phyloP scores from a whole-genome alignment of 1,284 basidiomycete species.

The Leccinum griseonigrum region DNA sequence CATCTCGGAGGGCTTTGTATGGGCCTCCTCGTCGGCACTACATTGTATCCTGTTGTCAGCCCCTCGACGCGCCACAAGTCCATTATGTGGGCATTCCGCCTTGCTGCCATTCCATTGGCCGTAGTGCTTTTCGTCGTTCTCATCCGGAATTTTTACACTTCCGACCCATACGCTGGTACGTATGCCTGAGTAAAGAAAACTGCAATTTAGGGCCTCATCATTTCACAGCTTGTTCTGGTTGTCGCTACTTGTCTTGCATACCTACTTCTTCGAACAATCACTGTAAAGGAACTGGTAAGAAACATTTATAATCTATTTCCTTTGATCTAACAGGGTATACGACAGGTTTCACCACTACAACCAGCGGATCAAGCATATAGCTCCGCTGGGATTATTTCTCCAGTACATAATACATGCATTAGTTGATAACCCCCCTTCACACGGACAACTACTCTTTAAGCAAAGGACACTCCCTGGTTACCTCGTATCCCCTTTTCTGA shows the following conservation, averaged over 20 bases:
- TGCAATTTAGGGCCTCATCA: slow-evolving; percentile 3
- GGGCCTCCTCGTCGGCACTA: slow-evolving; percentile 79
- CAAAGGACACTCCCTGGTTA: background rate
- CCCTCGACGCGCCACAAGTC: slow-evolving; percentile 68
- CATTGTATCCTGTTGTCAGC: slow-evolving; percentile 90
- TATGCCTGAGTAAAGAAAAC: background rate
- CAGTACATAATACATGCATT: background rate
- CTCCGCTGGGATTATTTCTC: background rate
- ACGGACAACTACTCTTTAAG: background rate
- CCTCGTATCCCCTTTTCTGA: background rate
- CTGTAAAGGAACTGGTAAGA: slow-evolving; percentile 65
- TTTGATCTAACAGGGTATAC: slow-evolving; percentile 8
- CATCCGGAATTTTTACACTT: slow-evolving; percentile 86
- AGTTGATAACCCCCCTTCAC: background rate
- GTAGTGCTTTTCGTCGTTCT: slow-evolving; percentile 83
- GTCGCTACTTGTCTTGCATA: slow-evolving; percentile 87
- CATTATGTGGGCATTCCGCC: slow-evolving; percentile 74
- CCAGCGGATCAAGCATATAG: slow-evolving; percentile 31
- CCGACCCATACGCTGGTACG: slow-evolving; percentile 75
- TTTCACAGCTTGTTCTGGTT: slow-evolving; percentile 77
- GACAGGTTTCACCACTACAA: slow-evolving; percentile 32
- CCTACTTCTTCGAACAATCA: slow-evolving; percentile 76
- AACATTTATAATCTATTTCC: background rate
- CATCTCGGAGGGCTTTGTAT: slow-evolving; percentile 80
- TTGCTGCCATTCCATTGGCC: slow-evolving; percentile 71